Base-by-base conservation (phyloP, 305 asterid genomes). In the Fraxinus albicans region DNA sequence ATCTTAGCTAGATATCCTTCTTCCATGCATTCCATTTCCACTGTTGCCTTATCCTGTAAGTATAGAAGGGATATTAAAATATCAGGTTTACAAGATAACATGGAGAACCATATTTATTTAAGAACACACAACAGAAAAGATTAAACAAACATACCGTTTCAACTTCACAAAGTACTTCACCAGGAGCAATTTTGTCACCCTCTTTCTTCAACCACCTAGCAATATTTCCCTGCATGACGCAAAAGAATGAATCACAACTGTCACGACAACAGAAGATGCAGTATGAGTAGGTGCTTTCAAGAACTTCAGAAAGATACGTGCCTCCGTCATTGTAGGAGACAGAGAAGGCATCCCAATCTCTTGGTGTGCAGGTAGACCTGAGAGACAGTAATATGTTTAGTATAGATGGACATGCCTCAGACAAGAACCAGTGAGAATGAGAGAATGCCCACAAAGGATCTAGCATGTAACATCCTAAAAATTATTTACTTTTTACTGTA, bases 311-410 rank as follows among this genome's bases (percentile, higher is more conserved):
- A 53, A 84, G 84, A 33, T 23, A 42, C 89, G 29, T 90, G 85
- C 99, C 97, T 97, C 99, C 2, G 96, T 94, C 99, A 97, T 97
- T 73, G 99, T 97, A 79, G 99, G 99, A 81, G 99, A 97, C 67
- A 97, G 94, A 82, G 99, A 97, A 81, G 99, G 99, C 99, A 97
- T 97, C 79, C 99, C 99, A 84, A 97, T 92, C 91, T 90, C 99
- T 81, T 92, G 96, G 87, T 97, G 99, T 47, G 98, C 94, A 83
- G 99, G 99, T 88, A 95, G 94, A 86, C 88, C 99, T 97, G 92
- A 87, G 89, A 80, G 47, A 77, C 77, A 78, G 76, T 81, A 82
- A 31, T 55, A 82, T 76, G 78, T 33, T 73, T 77, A 84, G 85
- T 29, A 80, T 73, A 77, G 21, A 77, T 55, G 74, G 80, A 79